A percentile compares a stretch with the other conserved stretches of the same genome.
Evolutionary conservation across 2,329 filamentous ascomycete species (phyloP).

Genomic region (Stagonosporopsis vannaccii): DNA sequence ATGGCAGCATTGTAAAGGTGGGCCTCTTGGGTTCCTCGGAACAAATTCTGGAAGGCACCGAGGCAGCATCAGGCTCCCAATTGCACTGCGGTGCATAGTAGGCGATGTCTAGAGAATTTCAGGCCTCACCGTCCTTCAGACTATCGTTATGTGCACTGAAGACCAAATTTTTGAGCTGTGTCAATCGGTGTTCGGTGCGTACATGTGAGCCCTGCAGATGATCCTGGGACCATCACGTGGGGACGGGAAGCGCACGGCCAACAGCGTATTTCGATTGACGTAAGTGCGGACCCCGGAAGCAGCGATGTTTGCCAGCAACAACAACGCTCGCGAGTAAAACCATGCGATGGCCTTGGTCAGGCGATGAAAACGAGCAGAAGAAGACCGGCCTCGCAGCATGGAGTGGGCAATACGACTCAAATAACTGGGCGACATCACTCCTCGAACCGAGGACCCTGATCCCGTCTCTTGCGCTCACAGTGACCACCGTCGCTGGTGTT

Average conservation of each 20-base stretch:
- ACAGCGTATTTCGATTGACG: conserved; percentile 9
- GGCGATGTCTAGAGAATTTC: background rate
- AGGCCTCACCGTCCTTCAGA: background rate
- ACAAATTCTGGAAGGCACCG: background rate
- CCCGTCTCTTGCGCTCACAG: conserved; percentile 62
- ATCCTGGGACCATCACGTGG: background rate
- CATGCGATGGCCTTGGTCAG: conserved; percentile 54
- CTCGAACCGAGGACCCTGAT: conserved; percentile 63
- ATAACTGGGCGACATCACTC: conserved; percentile 62
- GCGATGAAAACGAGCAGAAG: conserved; percentile 42
- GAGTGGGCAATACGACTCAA: conserved; percentile 48
- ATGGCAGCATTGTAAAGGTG: background rate
- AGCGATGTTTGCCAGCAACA: conserved; percentile 20
- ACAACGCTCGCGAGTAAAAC: conserved; percentile 37
- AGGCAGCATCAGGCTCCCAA: background rate
- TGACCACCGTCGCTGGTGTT: conserved; percentile 61
- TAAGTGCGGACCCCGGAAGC: conserved; percentile 13
- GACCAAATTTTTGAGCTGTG: no score
- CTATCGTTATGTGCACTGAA: no score
- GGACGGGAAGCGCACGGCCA: conserved; percentile 9
- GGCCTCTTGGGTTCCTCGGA: background rate
- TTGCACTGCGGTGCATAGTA: background rate
- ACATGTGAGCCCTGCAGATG: background rate
- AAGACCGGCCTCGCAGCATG: conserved; percentile 52
- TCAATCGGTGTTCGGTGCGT: background rate